These are phyloP conservation scores for Zoysia japonica DNA, from an alignment of 176 grass and related monocot genomes.

Conservation along the genomic window DNA sequence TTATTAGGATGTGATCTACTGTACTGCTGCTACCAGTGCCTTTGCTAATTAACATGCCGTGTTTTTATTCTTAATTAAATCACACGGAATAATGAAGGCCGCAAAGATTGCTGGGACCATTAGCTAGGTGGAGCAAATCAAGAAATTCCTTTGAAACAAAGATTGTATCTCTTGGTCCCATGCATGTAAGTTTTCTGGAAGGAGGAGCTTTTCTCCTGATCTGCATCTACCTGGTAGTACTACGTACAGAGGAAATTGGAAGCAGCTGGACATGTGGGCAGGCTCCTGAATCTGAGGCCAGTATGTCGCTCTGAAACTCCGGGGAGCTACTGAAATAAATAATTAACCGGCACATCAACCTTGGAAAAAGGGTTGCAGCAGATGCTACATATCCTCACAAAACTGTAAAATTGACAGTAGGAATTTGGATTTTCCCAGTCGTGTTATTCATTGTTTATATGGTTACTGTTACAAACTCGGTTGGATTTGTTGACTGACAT, in stretches of 20 bases:
- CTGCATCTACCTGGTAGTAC: slow-evolving; percentile 37
- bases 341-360: slow-evolving; percentile 9
- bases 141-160: neutral
- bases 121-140: neutral
- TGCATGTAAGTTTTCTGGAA: neutral
- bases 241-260: neutral
- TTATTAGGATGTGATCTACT: slow-evolving; percentile 18
- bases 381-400: neutral
- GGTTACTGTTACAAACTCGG: neutral
- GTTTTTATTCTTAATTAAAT: neutral
- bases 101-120: neutral
- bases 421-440: neutral
- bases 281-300: slow-evolving; percentile 42
- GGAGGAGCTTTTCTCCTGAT: neutral
- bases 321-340: slow-evolving; percentile 14
- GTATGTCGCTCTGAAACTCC: slow-evolving; percentile 33
- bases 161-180: neutral
- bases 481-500: slow-evolving; percentile 30
- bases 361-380: slow-evolving; percentile 2
- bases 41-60: neutral
- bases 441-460: neutral
- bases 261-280: slow-evolving; percentile 38
- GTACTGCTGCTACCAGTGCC: neutral
- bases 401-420: neutral
- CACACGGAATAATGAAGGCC: too few relatives aligned